Conservation (phyloP, 164 flowering plant species). For the Berberis vulgaris region DNA sequence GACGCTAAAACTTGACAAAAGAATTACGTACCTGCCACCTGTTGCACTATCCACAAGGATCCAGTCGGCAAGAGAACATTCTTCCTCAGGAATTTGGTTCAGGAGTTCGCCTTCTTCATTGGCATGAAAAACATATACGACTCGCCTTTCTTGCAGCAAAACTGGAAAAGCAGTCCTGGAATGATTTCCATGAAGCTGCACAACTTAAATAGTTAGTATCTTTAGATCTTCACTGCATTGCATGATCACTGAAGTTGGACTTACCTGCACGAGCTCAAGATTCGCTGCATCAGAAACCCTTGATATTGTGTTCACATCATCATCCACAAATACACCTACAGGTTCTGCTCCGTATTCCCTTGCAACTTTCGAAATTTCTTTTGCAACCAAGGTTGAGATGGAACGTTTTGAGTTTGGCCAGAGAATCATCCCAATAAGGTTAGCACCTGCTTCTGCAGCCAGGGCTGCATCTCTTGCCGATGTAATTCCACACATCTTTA, state of each 20-base stretch:
- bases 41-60: constrained; percentile 77
- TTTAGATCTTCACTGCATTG: background rate
- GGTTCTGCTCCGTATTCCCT: too few relatives aligned
- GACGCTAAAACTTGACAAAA: constrained; percentile 7
- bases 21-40: constrained; percentile 69
- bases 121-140: constrained; percentile 86
- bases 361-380: too few relatives aligned
- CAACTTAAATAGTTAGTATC: constrained; percentile 10
- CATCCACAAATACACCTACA: too few relatives aligned
- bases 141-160: constrained; percentile 39
- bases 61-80: constrained; percentile 71
- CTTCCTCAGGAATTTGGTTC: constrained; percentile 62
- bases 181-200: constrained; percentile 86
- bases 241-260: constrained; percentile 1
- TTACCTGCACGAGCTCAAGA: constrained; percentile 74
- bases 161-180: constrained; percentile 60
- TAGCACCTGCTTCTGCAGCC: too few relatives aligned
- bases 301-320: too few relatives aligned
- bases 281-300: constrained; percentile 44
- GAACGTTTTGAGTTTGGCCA: too few relatives aligned
- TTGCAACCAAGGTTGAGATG: too few relatives aligned
- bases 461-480: too few relatives aligned
- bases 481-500: too few relatives aligned
- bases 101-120: constrained; percentile 67
- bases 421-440: too few relatives aligned